These are phyloP conservation scores for Diaporthe ilicicola DNA, from an alignment of 2,329 filamentous ascomycete genomes.

Conservation along the genomic window DNA sequence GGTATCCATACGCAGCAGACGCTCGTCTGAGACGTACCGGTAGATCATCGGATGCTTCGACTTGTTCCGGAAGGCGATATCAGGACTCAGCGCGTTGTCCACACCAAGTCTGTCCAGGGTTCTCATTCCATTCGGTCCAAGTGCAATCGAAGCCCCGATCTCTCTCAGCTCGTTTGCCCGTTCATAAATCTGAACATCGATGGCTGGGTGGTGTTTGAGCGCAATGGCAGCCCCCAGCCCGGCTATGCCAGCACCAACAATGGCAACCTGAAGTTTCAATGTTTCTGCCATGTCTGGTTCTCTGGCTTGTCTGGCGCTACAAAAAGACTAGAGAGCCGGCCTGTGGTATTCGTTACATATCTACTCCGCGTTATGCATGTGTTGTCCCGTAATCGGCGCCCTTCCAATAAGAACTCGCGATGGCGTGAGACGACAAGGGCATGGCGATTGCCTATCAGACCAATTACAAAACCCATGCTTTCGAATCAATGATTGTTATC, in stretches of 20 bases:
- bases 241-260: conserved; percentile 60
- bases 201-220: conserved; percentile 41
- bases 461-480: neutral
- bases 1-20: neutral
- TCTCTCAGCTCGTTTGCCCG: conserved; percentile 54
- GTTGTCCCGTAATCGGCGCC: conserved; percentile 17
- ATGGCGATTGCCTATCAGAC: conserved; percentile 24
- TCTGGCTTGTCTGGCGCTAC: neutral
- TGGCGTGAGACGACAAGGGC: conserved; percentile 14
- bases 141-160: conserved; percentile 57
- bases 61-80: conserved; percentile 50
- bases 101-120: conserved; percentile 60
- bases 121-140: conserved; percentile 62
- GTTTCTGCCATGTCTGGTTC: neutral
- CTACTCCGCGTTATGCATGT: neutral
- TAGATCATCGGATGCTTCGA: conserved; percentile 55
- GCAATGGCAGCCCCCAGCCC: conserved; percentile 58
- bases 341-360: neutral
- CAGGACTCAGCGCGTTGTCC: conserved; percentile 51
- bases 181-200: conserved; percentile 60
- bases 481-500: neutral
- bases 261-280: conserved; percentile 49
- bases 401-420: neutral
- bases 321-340: no score
- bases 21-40: conserved; percentile 42